Evolutionary conservation across 345 rosid genomes (phyloP).

Genomic region (Garcia nutans): DNA sequence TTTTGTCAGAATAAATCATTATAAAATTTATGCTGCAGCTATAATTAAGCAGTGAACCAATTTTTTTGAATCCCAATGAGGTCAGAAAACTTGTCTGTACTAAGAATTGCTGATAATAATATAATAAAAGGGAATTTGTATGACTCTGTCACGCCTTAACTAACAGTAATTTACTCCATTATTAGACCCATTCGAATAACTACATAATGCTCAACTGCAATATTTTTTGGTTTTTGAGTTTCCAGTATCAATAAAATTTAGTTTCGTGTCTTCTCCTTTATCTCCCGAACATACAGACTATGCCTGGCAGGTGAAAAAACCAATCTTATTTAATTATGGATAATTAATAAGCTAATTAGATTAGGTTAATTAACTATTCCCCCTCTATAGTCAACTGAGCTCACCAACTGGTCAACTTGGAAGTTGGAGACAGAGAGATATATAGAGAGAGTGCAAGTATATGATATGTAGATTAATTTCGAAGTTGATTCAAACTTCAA

Average conservation of each 20-base stretch:
- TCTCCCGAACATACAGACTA: background rate
- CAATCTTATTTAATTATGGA: too few species aligned
- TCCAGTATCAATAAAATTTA: background rate
- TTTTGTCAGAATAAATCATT: background rate
- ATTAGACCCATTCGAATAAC: background rate
- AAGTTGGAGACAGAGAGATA: background rate
- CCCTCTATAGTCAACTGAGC: background rate
- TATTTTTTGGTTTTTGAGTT: background rate
- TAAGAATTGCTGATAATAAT: background rate
- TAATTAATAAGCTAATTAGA: background rate
- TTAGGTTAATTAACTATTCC: background rate
- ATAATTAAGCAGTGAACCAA: background rate
- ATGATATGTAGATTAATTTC: too few species aligned
- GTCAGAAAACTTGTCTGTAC: too few species aligned
- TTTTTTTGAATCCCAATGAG: background rate
- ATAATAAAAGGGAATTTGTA: background rate
- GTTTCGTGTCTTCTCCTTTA: background rate
- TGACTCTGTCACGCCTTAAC: background rate
- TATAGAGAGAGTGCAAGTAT: too few species aligned
- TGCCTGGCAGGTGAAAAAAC: too few species aligned
- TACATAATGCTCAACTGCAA: background rate
- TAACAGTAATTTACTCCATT: background rate
- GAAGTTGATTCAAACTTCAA: background rate
- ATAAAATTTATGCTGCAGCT: background rate
- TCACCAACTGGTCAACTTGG: constrained; percentile 12